A percentile compares a stretch with the other conserved stretches of the same genome.
Conservation (phyloP, 345 rosid species). For the Eucalyptus cladocalyx region DNA sequence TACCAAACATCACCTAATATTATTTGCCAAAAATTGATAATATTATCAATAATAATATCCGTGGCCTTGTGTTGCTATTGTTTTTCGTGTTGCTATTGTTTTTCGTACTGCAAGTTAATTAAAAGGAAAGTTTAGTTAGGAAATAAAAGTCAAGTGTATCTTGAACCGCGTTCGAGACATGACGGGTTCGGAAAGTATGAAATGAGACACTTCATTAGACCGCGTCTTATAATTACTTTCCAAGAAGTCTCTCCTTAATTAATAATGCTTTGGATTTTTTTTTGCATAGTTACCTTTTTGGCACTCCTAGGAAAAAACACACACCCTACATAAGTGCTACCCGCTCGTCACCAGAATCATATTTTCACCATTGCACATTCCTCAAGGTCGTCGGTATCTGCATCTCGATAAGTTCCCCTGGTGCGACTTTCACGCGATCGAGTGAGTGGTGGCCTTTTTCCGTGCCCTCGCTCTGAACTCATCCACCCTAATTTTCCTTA, state of each 20-base stretch:
- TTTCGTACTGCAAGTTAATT: not conserved
- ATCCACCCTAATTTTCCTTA: not conserved
- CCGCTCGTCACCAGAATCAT: not conserved
- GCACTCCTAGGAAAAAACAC: not conserved
- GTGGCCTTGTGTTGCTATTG: not conserved
- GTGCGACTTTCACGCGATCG: not conserved
- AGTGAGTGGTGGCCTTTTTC: not conserved
- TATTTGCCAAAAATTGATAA: not conserved
- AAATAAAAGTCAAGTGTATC: not conserved
- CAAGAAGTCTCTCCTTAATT: not conserved
- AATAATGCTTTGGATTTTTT: not conserved
- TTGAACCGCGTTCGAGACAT: not conserved
- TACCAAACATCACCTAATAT: not conserved
- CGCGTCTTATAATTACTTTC: not conserved
- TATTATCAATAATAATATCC: not conserved
- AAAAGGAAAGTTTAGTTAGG: not conserved
- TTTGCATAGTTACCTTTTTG: not conserved
- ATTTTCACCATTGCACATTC: not conserved
- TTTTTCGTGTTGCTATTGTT: not conserved
- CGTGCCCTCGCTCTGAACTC: not conserved
- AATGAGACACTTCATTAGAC: not conserved
- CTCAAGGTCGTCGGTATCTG: not conserved
- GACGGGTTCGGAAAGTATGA: not conserved
- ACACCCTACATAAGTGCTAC: not conserved
- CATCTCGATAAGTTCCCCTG: not conserved